Base-by-base conservation (phyloP, 2,329 filamentous ascomycete species). In the Alternaria gansuensis region DNA sequence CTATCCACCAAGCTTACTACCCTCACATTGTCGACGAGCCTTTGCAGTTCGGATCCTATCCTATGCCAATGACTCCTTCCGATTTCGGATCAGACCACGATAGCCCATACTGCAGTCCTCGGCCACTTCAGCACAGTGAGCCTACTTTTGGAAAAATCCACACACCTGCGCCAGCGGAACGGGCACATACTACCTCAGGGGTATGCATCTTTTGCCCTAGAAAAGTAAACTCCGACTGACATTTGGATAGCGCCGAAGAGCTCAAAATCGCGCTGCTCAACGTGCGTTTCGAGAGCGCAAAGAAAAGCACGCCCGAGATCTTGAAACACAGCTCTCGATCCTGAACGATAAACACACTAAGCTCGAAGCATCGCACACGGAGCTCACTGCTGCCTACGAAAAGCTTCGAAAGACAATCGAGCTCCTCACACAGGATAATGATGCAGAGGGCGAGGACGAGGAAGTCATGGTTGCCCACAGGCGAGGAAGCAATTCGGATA, bases 261-360 rank as follows among this genome's bases (percentile, higher is more conserved):
- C 85, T 44, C 85, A 87, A 66, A 87, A 87, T 65, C 82, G 85
- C 53, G 85, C 85, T 37, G 87, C 85, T 2, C 85, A 88, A 71
- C 79, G 85, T 57, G 85, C 85, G 0, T 88, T 87, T 69, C 80
- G 85, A 46, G 85, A 88, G 71, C 81, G 86, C 52, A 88, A 88
- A 68, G 85, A 89, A 69, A 86, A 88, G 72, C 84, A 87, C 61
- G 88, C 88, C 68, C 84, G 84, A 60, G 87, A 89, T 65, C 82
- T 89, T 21, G 87, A 89, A 72, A 71, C 79, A 34, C 82, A 86
- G 49, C 82, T 89, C 31, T 75, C 75, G 45, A 82, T 84, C 17
- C 77, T 86, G 49, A 82, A 83, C 61, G 81, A 83, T 24, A 84
- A 83, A 65, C 85, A 88, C 71, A 83, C 82, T 58, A 79, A 81